These are phyloP conservation scores for Neonectria sp. DNA, from an alignment of 2,329 filamentous ascomycete species.

Conservation along the genomic window DNA sequence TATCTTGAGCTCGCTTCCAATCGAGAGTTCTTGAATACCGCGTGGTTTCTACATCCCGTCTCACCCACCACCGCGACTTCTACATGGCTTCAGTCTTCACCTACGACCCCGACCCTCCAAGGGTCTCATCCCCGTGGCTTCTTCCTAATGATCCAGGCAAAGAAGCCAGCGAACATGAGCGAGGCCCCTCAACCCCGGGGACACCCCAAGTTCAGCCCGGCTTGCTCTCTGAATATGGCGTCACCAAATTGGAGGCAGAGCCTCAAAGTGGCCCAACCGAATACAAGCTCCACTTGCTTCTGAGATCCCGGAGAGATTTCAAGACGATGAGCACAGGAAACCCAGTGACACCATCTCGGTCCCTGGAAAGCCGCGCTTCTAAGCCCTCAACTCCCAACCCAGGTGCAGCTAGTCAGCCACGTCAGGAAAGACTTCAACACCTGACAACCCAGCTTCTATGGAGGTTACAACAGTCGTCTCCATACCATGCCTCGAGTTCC, in stretches of 20 bases:
- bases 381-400: conserved; percentile 51
- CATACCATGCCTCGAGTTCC: conserved; percentile 86
- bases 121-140: conserved; percentile 93
- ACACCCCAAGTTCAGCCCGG: conserved; percentile 51
- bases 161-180: conserved; percentile 50
- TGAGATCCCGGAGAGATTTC: conserved; percentile 84
- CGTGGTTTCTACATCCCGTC: conserved; percentile 60
- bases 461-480: conserved; percentile 94
- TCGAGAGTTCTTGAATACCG: background rate
- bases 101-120: conserved; percentile 88
- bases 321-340: conserved; percentile 75
- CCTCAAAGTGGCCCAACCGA: conserved; percentile 95
- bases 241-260: conserved; percentile 87
- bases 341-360: conserved; percentile 18
- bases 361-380: conserved; percentile 22
- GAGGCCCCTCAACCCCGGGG: conserved; percentile 39
- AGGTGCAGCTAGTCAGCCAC: conserved; percentile 73
- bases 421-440: conserved; percentile 89
- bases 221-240: conserved; percentile 72
- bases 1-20: conserved; percentile 36
- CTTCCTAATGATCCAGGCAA: conserved; percentile 65
- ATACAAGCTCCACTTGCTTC: conserved; percentile 93
- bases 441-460: conserved; percentile 95
- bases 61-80: background rate
- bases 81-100: conserved; percentile 96